Conservation (phyloP, 2,329 filamentous ascomycete genomes). For the Penicillium sp. region DNA sequence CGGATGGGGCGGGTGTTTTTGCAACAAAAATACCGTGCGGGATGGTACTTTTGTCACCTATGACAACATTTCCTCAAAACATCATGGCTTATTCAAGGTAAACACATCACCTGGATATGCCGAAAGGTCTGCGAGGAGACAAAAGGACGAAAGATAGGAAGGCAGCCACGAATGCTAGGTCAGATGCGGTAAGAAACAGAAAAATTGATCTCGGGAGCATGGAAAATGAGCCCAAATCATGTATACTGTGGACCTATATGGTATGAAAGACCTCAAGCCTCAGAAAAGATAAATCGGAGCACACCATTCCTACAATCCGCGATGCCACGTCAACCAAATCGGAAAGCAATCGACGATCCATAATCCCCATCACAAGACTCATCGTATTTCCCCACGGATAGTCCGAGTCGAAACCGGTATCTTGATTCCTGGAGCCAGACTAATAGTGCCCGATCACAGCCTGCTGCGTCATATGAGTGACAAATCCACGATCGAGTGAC, state of each 20-base stretch:
- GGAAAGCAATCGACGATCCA: neutral
- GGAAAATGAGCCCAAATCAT: neutral
- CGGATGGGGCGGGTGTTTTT: neutral
- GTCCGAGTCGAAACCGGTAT: neutral
- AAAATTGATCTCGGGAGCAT: neutral
- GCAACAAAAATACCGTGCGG: neutral
- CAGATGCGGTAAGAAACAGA: neutral
- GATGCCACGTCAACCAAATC: neutral
- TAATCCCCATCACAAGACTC: neutral
- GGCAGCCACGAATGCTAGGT: neutral
- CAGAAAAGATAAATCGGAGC: neutral
- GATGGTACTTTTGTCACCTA: slow-evolving; percentile 2
- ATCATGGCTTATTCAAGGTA: neutral
- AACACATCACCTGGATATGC: neutral
- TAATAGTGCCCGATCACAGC: neutral
- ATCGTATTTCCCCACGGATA: neutral
- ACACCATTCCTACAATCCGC: neutral
- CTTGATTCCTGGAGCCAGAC: neutral
- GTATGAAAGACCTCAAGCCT: neutral
- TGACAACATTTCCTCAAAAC: neutral
- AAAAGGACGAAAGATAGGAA: neutral
- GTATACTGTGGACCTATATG: neutral
- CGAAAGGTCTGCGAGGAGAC: neutral
- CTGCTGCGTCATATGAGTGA: neutral
- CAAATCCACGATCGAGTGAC: neutral